Evolutionary conservation across 176 grass and related monocot species (phyloP).

Genomic region (Poa pratensis): DNA sequence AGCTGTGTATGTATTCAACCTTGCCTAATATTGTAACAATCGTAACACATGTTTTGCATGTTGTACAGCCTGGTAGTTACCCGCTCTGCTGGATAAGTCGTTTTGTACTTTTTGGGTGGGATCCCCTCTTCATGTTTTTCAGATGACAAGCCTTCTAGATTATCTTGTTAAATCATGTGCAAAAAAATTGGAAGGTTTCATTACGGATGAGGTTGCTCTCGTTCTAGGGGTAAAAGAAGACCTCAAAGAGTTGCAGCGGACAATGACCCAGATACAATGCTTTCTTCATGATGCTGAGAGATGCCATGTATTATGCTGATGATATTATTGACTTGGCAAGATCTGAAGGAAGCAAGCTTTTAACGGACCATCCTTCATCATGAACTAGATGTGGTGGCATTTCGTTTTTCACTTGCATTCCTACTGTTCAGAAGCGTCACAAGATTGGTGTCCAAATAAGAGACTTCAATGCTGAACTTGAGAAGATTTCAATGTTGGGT

Average conservation of each 20-base stretch:
- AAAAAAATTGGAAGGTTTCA: background rate
- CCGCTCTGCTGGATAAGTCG: background rate
- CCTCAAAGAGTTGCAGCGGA: constrained; percentile 13
- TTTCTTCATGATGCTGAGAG: constrained; percentile 37
- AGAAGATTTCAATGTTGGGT: background rate
- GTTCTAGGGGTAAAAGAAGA: constrained; percentile 40
- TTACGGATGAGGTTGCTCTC: constrained; percentile 18
- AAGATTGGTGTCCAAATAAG: background rate
- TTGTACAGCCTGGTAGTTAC: background rate
- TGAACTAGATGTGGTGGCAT: background rate
- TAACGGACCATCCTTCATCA: background rate
- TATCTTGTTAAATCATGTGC: constrained; percentile 20
- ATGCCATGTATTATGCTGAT: constrained; percentile 55
- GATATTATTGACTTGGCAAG: constrained; percentile 51
- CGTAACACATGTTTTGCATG: background rate
- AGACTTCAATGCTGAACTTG: background rate
- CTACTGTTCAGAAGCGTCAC: background rate
- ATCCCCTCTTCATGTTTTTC: too few relatives aligned
- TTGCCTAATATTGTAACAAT: background rate
- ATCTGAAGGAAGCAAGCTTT: constrained; percentile 23
- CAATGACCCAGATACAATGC: constrained; percentile 22
- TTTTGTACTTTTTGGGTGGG: too few relatives aligned
- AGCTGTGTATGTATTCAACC: too few relatives aligned
- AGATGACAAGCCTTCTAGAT: constrained; percentile 35
- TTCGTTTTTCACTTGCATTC: background rate